These are phyloP conservation scores for Monosporozyma solicola DNA, from an alignment of 805 yeast species.

Conservation along the genomic window DNA sequence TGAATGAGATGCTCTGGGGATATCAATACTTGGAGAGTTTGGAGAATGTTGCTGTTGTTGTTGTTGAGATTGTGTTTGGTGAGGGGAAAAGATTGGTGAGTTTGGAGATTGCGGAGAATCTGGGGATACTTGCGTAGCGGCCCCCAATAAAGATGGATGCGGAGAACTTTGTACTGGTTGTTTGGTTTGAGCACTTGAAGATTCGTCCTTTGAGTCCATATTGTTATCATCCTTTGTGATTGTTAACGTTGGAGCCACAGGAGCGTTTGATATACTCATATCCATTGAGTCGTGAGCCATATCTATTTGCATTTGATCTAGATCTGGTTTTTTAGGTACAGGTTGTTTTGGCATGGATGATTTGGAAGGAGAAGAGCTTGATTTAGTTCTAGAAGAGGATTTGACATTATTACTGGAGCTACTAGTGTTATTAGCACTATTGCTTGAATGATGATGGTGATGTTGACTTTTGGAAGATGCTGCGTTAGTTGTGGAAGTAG, in stretches of 20 bases:
- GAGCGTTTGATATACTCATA: neutral
- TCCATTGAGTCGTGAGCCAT: neutral
- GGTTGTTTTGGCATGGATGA: neutral
- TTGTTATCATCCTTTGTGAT: slow-evolving; percentile 8
- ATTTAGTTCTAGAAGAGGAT: neutral
- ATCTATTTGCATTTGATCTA: slow-evolving; percentile 1
- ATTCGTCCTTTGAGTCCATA: neutral
- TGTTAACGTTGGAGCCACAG: slow-evolving; percentile 11
- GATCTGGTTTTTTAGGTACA: neutral
- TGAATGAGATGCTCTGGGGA: slow-evolving; percentile 39
- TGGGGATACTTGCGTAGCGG: slow-evolving; percentile 15
- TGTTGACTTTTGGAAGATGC: slow-evolving; percentile 10
- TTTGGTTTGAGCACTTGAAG: neutral
- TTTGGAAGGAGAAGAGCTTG: neutral
- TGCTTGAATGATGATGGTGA: slow-evolving; percentile 3
- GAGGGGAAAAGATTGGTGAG: neutral
- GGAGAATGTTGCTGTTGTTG: slow-evolving; percentile 4
- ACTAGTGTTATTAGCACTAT: slow-evolving; percentile 2
- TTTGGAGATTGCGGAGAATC: slow-evolving; percentile 8
- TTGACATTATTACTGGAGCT: neutral
- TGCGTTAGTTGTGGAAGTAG: slow-evolving; percentile 5
- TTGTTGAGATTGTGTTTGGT: slow-evolving; percentile 6
- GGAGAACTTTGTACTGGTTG: neutral
- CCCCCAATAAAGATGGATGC: slow-evolving; percentile 24
- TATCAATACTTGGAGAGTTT: slow-evolving; percentile 25